Evolutionary conservation across 495 filamentous ascomycete genomes (phyloP).

Genomic region (Bacidia gigantensis): DNA sequence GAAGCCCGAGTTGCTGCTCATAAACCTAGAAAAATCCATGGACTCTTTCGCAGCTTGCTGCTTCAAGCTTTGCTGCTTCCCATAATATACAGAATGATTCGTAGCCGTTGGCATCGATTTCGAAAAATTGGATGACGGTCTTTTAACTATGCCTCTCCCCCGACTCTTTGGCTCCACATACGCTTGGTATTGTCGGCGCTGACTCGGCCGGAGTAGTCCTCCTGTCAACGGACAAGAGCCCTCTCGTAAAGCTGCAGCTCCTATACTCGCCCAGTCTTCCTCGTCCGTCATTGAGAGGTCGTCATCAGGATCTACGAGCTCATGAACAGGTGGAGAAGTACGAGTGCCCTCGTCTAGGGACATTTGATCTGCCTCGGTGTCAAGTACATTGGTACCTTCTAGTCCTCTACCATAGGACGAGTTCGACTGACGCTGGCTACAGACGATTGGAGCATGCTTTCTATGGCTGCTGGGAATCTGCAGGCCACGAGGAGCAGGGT

Average conservation of each 20-base stretch:
- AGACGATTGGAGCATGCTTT: slow-evolving; percentile 30
- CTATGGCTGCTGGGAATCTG: slow-evolving; percentile 44
- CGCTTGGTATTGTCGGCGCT: slow-evolving; percentile 17
- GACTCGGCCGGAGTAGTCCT: slow-evolving; percentile 16
- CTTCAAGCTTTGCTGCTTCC: slow-evolving; percentile 15
- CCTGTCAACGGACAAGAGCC: slow-evolving; percentile 37
- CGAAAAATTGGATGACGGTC: slow-evolving; percentile 31
- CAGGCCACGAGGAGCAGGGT: slow-evolving; percentile 46
- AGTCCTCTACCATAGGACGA: slow-evolving; percentile 32
- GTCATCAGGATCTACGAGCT: slow-evolving; percentile 37
- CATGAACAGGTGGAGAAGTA: slow-evolving; percentile 56
- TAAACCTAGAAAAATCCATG: slow-evolving; percentile 18
- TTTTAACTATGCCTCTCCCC: slow-evolving; percentile 20
- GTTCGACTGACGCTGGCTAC: slow-evolving; percentile 52
- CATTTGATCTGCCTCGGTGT: slow-evolving; percentile 92
- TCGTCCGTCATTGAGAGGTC: slow-evolving; percentile 76
- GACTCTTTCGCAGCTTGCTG: slow-evolving; percentile 36
- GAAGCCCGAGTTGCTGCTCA: slow-evolving; percentile 6
- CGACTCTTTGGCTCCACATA: slow-evolving; percentile 13
- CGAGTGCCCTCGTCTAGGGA: slow-evolving; percentile 71
- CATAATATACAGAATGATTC: slow-evolving; percentile 13
- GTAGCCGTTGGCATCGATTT: slow-evolving; percentile 23
- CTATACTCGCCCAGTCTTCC: slow-evolving; percentile 90
- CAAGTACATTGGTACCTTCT: slow-evolving; percentile 51
- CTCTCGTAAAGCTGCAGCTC: slow-evolving; percentile 69